Conservation (phyloP, 345 rosid genomes). For the Corymbia maculata region DNA sequence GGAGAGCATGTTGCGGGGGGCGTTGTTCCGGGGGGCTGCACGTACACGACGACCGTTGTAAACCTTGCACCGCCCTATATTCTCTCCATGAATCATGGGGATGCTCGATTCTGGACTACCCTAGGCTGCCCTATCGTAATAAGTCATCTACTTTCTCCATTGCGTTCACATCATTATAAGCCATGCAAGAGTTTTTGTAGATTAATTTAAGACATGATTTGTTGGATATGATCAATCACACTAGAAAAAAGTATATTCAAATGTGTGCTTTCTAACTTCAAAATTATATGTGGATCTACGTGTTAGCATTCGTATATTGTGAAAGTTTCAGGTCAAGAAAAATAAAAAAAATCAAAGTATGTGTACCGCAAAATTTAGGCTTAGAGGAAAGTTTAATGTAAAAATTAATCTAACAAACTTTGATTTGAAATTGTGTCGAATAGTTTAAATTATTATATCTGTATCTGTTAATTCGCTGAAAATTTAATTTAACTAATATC, state of each 20-base stretch:
- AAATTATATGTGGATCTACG: background rate
- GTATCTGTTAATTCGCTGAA: background rate
- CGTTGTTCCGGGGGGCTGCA: background rate
- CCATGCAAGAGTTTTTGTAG: background rate
- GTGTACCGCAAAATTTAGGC: background rate
- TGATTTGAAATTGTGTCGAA: background rate
- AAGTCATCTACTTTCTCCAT: background rate
- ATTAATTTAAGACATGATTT: background rate
- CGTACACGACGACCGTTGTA: background rate
- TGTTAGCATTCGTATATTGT: background rate
- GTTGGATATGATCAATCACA: background rate
- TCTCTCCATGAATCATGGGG: background rate
- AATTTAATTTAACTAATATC: background rate
- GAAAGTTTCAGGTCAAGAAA: background rate
- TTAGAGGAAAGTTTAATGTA: background rate
- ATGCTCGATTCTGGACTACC: background rate
- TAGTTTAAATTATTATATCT: background rate
- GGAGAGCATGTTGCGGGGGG: background rate
- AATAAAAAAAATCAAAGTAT: background rate
- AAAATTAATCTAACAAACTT: background rate
- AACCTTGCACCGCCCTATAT: background rate
- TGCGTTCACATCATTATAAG: background rate
- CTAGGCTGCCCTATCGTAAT: background rate
- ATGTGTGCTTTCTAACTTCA: background rate
- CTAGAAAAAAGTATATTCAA: background rate